phyloP scores from a whole-genome alignment of 1,284 basidiomycete species.

The Melampsora abietis-canadensis region DNA sequence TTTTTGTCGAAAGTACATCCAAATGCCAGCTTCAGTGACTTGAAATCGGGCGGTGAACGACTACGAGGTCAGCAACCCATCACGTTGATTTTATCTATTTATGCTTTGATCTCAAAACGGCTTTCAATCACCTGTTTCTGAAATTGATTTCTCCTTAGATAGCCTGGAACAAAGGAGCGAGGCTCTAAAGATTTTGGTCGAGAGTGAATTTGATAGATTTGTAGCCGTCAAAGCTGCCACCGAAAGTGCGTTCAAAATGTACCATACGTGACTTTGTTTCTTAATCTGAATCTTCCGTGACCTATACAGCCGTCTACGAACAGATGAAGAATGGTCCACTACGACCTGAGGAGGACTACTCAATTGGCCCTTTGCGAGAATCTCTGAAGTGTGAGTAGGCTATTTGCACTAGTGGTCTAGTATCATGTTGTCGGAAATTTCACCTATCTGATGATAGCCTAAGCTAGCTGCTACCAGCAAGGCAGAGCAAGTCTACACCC shows the following conservation, averaged over 20 bases:
- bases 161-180: conserved; percentile 85
- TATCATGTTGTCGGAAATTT: not conserved
- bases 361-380: conserved; percentile 74
- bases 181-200: conserved; percentile 87
- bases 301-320: conserved; percentile 68
- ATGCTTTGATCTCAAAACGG: conserved; percentile 56
- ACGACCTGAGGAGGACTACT: conserved; percentile 72
- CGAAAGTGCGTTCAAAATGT: conserved; percentile 64
- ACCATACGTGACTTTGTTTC: conserved; percentile 8
- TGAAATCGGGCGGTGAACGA: conserved; percentile 64
- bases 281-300: not conserved
- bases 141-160: conserved; percentile 48
- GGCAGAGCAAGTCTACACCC: conserved; percentile 92
- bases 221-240: conserved; percentile 95
- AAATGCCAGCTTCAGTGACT: conserved; percentile 90
- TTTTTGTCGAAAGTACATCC: conserved; percentile 91
- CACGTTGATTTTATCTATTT: not conserved
- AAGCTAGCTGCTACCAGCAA: conserved; percentile 72
- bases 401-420: not conserved
- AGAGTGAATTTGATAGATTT: conserved; percentile 97
- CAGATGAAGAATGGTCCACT: conserved; percentile 91
- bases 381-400: conserved; percentile 70
- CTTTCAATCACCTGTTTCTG: conserved; percentile 56
- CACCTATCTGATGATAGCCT: conserved; percentile 8
- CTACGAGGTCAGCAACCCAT: conserved; percentile 44